Evolutionary conservation across 176 grass and related monocot genomes (phyloP), one percentile per base, ranked within the genome.

Genomic region (Triticum dicoccoides): DNA sequence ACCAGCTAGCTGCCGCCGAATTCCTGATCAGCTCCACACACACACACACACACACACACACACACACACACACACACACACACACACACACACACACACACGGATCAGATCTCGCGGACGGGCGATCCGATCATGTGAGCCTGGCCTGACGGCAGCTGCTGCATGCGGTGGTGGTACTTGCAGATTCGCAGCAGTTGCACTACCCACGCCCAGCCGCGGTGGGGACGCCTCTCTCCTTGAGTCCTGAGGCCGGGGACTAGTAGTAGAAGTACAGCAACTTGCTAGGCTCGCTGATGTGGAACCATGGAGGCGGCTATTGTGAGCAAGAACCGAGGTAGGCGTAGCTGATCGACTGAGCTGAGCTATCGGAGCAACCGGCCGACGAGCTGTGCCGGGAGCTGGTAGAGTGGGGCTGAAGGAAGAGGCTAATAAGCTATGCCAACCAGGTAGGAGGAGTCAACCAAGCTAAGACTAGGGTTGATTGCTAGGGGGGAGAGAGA

Each of bases 161-260:
- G 84, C 37, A 8, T 82, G 77, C 76, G 17, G 82, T 45, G 68
- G 69, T 77, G 83, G 88, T 89, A 89, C 62, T 77, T 54, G 73
- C 45, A 76, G 73, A 76, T 89, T 77, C 30, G 72, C 73, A 3
- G 88, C 88, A 85, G 88, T 68, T 85, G 82, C 82, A 71, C 82
- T 70, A 67, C 25, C 42, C 79, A 62, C 78, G 63, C 61, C 77
- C 78, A 76, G 51, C 51, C 14, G 44, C 77, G 17, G 87, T 80
- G 82, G 87, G 81, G 75, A 64, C 20, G 6, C 35, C 75, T 21
- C 41, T 14, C 38, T 54, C n/a, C 68, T 42, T 82, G 77, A 82
- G 70, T 49, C 83, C 52, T 18, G 69, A 69, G 24, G n/a, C 47
- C 12, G 24, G 18, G 5, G 51, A 54, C 15, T 54, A 54, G 51